Base-by-base conservation (phyloP, 2,329 filamentous ascomycete species). In the Penicillium rolfsii region DNA sequence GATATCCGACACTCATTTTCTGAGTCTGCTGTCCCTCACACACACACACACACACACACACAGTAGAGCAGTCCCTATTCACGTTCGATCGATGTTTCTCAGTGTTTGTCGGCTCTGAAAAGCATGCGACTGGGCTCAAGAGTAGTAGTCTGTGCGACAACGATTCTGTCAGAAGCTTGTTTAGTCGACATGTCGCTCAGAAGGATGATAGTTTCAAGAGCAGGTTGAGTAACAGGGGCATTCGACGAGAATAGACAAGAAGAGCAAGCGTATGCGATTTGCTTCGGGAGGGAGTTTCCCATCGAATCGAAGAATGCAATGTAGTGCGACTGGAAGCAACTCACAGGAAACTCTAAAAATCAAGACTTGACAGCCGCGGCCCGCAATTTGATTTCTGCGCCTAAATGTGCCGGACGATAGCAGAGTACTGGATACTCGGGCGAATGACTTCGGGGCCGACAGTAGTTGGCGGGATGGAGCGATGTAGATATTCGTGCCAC, bases 1-100 rank as follows among this genome's bases (percentile, higher is more conserved):
- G 14, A 33, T 48, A 35, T 33, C 8, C 46, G n/a, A 11, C 35
- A 9, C 48, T 22, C 60, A 62, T 62, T 14, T 19, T n/a, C 33
- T 9, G 11, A 19, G 8, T 9, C 16, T 35, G 16, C 46, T 33
- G 48, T 22, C 30, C 8, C 14, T 12, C 28, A 22, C 16, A 50
- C n/a, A 35, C 16, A 50, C n/a, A 35, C n/a, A 35, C n/a, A n/a
- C n/a, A n/a, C n/a, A n/a, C n/a, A 35, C 16, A 50, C n/a, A 35
- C n/a, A 35, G 14, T 40, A 24, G 19, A 40, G 30, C 12, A 53
- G 11, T n/a, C 19, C 2, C 35, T n/a, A 3, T 40, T 14, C 6
- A 40, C 22, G 35, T n/a, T 28, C 49, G 7, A 22, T 46, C 28
- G 14, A 30, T 14, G 26, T 1, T 28, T 48, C 14, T 7, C 8